Conservation (phyloP, 2,329 filamentous ascomycete genomes). For the Raffaelea ambrosiae region DNA sequence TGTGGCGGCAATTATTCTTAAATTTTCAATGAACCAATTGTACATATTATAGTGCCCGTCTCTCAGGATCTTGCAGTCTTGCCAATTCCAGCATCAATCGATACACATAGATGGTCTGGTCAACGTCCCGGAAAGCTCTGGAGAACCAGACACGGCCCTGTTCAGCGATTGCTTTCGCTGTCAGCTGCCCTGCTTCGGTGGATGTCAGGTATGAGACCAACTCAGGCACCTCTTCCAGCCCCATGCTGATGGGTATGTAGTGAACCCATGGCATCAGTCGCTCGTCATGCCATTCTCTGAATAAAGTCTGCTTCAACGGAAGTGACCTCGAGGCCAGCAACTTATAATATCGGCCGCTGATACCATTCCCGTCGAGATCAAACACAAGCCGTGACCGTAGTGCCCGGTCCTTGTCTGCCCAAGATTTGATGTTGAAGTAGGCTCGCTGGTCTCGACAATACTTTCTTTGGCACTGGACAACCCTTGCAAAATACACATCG, state of each 20-base stretch:
- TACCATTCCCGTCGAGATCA: slow-evolving; percentile 48
- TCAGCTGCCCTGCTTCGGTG: no score
- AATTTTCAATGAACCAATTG: no score
- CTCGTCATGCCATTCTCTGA: slow-evolving; percentile 51
- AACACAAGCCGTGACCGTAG: slow-evolving; percentile 33
- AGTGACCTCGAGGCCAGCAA: slow-evolving; percentile 36
- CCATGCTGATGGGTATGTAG: slow-evolving; percentile 43
- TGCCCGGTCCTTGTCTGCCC: slow-evolving; percentile 19
- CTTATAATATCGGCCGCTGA: slow-evolving; percentile 43
- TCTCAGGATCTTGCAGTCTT: no score
- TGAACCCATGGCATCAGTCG: slow-evolving; percentile 47
- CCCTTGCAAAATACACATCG: slow-evolving; percentile 17
- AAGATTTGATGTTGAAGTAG: slow-evolving; percentile 11
- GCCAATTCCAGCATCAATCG: no score
- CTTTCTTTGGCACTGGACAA: slow-evolving; percentile 33
- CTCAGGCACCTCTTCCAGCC: slow-evolving; percentile 43
- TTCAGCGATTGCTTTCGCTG: no score
- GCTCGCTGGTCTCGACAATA: background rate
- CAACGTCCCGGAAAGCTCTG: no score
- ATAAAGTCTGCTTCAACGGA: slow-evolving; percentile 42
- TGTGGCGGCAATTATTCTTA: no score
- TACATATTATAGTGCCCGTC: no score
- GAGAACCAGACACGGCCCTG: no score
- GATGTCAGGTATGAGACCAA: slow-evolving; percentile 36
- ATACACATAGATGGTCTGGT: no score